Percentiles rank a stretch among this genome's conserved stretches.
phyloP scores from a whole-genome alignment of 1,284 basidiomycete genomes.

The Vanrija pseudolonga region DNA sequence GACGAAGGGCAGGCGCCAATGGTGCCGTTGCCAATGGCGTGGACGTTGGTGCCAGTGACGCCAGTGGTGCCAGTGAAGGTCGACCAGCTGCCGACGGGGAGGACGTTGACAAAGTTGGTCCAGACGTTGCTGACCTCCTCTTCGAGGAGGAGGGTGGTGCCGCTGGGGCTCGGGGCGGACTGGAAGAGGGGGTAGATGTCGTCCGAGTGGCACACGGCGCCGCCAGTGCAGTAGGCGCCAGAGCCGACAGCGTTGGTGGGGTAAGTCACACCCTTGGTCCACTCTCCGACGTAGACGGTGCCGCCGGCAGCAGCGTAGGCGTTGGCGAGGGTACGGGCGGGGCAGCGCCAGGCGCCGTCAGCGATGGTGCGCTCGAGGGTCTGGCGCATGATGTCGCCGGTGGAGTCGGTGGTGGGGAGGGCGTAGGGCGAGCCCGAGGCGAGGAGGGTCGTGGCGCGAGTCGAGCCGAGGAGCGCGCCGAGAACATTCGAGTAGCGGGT shows the following conservation, averaged over 20 bases:
- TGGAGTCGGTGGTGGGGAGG: slow-evolving; percentile 45
- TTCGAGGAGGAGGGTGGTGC: slow-evolving; percentile 8
- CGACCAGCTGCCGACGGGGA: slow-evolving; percentile 9
- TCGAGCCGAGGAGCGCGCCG: slow-evolving; percentile 53
- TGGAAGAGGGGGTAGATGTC: slow-evolving; percentile 38
- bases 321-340: slow-evolving; percentile 65
- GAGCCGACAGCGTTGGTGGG: slow-evolving; percentile 54
- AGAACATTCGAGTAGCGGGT: slow-evolving; percentile 52
- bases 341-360: slow-evolving; percentile 56
- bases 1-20: slow-evolving; percentile 21
- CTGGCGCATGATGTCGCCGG: slow-evolving; percentile 48
- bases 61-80: background rate
- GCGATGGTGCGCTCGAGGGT: slow-evolving; percentile 62
- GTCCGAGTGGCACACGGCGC: slow-evolving; percentile 37
- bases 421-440: slow-evolving; percentile 54
- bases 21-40: slow-evolving; percentile 15
- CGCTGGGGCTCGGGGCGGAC: slow-evolving; percentile 9
- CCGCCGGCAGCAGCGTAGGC: slow-evolving; percentile 64
- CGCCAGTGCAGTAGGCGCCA: slow-evolving; percentile 17
- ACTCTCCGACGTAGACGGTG: slow-evolving; percentile 65
- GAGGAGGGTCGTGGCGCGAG: slow-evolving; percentile 55
- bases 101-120: slow-evolving; percentile 32
- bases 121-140: slow-evolving; percentile 19
- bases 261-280: slow-evolving; percentile 64
- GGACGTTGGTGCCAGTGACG: slow-evolving; percentile 6